Percentiles rank a stretch among this genome's conserved stretches.
phyloP scores from a whole-genome alignment of 2,329 filamentous ascomycete species.

The Trichoderma atrobrunneum region DNA sequence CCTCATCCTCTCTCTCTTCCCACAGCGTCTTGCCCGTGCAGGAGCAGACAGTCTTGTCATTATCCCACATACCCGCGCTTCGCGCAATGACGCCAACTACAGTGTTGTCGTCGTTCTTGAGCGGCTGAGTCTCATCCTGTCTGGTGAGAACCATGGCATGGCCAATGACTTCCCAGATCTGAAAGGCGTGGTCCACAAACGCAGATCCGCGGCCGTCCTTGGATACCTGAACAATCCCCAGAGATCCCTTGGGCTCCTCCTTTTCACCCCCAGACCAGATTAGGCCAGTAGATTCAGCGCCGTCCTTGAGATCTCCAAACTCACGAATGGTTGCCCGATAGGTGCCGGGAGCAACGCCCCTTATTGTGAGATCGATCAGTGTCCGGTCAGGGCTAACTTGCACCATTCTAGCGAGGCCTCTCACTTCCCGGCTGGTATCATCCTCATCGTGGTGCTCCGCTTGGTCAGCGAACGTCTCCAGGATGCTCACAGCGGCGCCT shows the following conservation, averaged over 20 bases:
- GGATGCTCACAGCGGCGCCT: conserved; percentile 89
- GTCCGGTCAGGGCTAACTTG: conserved; percentile 78
- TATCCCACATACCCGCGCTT: conserved; percentile 98
- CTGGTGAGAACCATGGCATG: conserved; percentile 83
- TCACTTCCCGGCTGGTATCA: conserved; percentile 57
- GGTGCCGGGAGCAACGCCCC: conserved; percentile 73
- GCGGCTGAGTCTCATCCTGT: conserved; percentile 51
- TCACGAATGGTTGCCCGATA: conserved; percentile 85
- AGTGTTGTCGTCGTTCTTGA: conserved; percentile 77
- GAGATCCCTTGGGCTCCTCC: conserved; percentile 45
- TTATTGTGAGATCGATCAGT: conserved; percentile 82
- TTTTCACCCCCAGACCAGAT: conserved; percentile 66
- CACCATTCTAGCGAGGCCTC: conserved; percentile 89
- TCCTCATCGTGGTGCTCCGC: conserved; percentile 42
- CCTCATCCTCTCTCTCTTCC: conserved; percentile 92
- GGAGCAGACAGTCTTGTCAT: conserved; percentile 96
- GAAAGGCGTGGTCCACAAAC: conserved; percentile 77
- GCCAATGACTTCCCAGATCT: conserved; percentile 96
- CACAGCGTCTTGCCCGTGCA: conserved; percentile 98
- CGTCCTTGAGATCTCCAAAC: conserved; percentile 80
- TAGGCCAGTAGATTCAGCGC: conserved; percentile 76
- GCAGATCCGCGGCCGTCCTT: conserved; percentile 72
- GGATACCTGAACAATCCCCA: conserved; percentile 75
- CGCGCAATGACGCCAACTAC: conserved; percentile 90
- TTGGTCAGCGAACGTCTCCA: conserved; percentile 74